A percentile compares a stretch with the other conserved stretches of the same genome.
Evolutionary conservation across 163 green algal genomes (phyloP).

Genomic region (Chlorella variabilis): DNA sequence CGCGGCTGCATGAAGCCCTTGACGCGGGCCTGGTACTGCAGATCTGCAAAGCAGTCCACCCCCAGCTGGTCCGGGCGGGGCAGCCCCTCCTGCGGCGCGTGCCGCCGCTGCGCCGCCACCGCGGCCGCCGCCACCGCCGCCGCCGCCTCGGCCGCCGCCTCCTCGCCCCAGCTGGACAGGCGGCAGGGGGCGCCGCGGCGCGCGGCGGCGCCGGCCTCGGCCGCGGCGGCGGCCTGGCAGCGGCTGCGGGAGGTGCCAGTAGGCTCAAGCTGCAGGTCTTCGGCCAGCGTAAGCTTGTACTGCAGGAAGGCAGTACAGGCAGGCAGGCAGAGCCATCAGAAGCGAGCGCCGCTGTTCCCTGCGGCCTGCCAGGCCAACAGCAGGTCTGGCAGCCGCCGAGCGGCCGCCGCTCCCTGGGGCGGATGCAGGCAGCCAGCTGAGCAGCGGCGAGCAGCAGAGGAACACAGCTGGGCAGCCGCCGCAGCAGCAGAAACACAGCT

Average conservation of each 20-base stretch:
- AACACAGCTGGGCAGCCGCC: too few species aligned
- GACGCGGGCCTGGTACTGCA: constrained; percentile 55
- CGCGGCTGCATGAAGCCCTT: constrained; percentile 64
- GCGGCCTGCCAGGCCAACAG: too few species aligned
- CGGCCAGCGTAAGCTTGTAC: constrained; percentile 30
- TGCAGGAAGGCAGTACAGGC: not conserved
- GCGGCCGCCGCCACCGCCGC: constrained; percentile 2
- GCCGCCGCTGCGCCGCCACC: not conserved
- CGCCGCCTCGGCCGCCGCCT: constrained; percentile 29
- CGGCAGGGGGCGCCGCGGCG: not conserved
- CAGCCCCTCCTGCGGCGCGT: not conserved
- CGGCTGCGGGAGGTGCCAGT: not conserved
- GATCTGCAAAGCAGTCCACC: constrained; percentile 13
- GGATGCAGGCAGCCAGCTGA: not conserved
- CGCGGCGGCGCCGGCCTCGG: not conserved
- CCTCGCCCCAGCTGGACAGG: constrained; percentile 8
- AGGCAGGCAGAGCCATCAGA: too few species aligned
- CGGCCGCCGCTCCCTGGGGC: too few species aligned
- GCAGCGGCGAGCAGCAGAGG: too few species aligned
- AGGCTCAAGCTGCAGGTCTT: constrained; percentile 17
- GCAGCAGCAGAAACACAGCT: too few species aligned
- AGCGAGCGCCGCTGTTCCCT: too few species aligned
- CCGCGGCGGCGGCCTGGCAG: not conserved
- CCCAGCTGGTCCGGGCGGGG: not conserved
- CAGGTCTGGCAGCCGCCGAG: too few species aligned